Conservation (phyloP, 495 filamentous ascomycete species). For the Chaetomium tenue region DNA sequence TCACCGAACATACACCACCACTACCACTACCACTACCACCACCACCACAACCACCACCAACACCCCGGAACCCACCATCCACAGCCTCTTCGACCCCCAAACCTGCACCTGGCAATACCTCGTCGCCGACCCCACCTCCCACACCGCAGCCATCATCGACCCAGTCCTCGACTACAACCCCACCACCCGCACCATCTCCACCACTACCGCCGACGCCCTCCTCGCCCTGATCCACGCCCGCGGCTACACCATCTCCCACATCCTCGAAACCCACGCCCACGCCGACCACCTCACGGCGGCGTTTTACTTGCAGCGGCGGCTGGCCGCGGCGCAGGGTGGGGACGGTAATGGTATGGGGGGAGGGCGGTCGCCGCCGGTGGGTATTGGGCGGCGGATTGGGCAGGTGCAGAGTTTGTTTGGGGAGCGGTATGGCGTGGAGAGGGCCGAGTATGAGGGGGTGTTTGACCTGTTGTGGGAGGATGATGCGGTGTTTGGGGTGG, state of each 20-base stretch:
- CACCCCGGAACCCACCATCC: constrained; percentile 26
- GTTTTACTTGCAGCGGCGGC: constrained; percentile 49
- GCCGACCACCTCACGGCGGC: constrained; percentile 61
- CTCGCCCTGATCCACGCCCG: constrained; percentile 41
- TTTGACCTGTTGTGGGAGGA: constrained; percentile 57
- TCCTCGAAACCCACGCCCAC: constrained; percentile 63
- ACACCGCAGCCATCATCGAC: constrained; percentile 55
- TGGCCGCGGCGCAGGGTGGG: constrained; percentile 28
- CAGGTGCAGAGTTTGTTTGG: constrained; percentile 53
- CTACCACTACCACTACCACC: no score
- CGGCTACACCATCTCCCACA: constrained; percentile 46
- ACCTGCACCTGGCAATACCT: constrained; percentile 60
- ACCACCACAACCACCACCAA: background rate
- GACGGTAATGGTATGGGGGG: constrained; percentile 18
- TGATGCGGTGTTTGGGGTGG: constrained; percentile 52
- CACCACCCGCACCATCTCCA: constrained; percentile 45
- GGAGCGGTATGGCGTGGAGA: constrained; percentile 45
- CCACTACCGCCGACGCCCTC: constrained; percentile 49
- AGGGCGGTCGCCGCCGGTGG: constrained; percentile 38
- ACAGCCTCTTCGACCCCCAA: constrained; percentile 34
- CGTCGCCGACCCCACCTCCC: constrained; percentile 50
- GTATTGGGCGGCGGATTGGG: constrained; percentile 56
- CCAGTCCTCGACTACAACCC: constrained; percentile 58
- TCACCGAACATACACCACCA: background rate
- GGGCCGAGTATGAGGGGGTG: constrained; percentile 41